Conservation (phyloP, 2,329 filamentous ascomycete genomes). For the Penicillium hordei region DNA sequence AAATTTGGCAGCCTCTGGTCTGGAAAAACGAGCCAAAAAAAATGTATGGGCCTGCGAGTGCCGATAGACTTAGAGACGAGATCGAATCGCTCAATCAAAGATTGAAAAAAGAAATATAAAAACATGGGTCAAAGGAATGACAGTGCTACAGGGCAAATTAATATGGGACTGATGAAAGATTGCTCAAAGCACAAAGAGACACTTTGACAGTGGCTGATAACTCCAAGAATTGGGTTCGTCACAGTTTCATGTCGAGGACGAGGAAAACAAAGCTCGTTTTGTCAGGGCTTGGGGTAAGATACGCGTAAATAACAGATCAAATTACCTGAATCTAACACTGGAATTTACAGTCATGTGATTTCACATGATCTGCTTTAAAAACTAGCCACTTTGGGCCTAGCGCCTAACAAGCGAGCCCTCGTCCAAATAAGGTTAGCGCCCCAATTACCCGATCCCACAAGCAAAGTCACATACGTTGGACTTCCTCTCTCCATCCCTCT, state of each 20-base stretch:
- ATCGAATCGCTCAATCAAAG: neutral
- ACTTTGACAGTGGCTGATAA: neutral
- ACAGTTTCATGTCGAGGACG: neutral
- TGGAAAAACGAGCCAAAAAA: neutral
- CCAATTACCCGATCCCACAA: slow-evolving; percentile 44
- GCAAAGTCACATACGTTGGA: slow-evolving; percentile 36
- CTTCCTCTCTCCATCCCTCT: slow-evolving; percentile 41
- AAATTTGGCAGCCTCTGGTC: neutral
- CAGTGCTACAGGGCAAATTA: neutral
- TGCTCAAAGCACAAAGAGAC: slow-evolving; percentile 1
- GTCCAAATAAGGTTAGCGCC: slow-evolving; percentile 31
- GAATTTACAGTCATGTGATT: slow-evolving; percentile 4
- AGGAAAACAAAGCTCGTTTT: slow-evolving; percentile 1
- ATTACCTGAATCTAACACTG: neutral
- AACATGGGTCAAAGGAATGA: neutral
- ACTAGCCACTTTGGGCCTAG: slow-evolving; percentile 23
- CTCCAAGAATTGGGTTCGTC: neutral
- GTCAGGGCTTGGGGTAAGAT: slow-evolving; percentile 3
- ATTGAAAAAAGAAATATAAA: no score
- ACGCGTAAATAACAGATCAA: neutral
- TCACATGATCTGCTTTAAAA: slow-evolving; percentile 6
- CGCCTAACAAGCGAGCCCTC: slow-evolving; percentile 38
- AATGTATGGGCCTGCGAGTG: neutral
- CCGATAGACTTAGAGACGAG: neutral
- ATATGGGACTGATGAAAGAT: neutral